A percentile compares a stretch with the other conserved stretches of the same genome.
Conservation (phyloP, 2,329 filamentous ascomycete genomes). For the Pseudopyricularia javanii region DNA sequence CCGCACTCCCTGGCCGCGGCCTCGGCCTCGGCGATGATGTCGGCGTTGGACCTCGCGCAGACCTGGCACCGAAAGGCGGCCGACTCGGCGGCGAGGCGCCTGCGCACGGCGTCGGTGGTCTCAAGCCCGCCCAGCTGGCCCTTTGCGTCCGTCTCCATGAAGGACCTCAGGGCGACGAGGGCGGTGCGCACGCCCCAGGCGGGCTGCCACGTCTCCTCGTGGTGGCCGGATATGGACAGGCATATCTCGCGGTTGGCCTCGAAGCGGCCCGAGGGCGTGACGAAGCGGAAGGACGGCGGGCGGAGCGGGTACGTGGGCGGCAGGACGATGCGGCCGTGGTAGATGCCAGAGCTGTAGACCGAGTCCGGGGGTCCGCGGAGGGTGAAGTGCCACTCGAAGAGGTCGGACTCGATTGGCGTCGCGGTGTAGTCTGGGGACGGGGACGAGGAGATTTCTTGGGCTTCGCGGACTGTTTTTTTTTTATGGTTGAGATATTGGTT, state of each 20-base stretch:
- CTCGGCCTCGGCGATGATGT: conserved; percentile 62
- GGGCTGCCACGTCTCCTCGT: conserved; percentile 98
- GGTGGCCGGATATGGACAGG: conserved; percentile 83
- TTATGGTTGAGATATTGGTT: conserved; percentile 13
- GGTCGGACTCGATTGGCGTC: conserved; percentile 71
- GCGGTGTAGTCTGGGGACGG: conserved; percentile 81
- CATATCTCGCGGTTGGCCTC: conserved; percentile 97
- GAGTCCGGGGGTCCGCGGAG: conserved; percentile 78
- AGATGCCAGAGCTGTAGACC: conserved; percentile 69
- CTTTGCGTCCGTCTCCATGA: conserved; percentile 83
- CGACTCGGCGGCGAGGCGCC: conserved; percentile 57
- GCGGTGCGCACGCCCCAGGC: conserved; percentile 95
- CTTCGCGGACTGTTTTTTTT: conserved; percentile 61
- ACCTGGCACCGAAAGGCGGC: conserved; percentile 52
- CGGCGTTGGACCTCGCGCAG: conserved; percentile 64
- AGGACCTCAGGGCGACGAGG: conserved; percentile 64
- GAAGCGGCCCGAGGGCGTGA: conserved; percentile 83
- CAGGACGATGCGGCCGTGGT: conserved; percentile 89
- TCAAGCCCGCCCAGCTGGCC: conserved; percentile 90
- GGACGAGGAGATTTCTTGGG: conserved; percentile 66
- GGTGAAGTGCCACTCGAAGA: conserved; percentile 99
- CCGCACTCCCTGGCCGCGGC: conserved; percentile 32
- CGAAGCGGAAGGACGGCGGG: conserved; percentile 90
- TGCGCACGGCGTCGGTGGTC: conserved; percentile 53
- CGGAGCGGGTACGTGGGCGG: conserved; percentile 83